Conservation (phyloP, 2,329 filamentous ascomycete genomes). For the Ceratocystis alfenasii region DNA sequence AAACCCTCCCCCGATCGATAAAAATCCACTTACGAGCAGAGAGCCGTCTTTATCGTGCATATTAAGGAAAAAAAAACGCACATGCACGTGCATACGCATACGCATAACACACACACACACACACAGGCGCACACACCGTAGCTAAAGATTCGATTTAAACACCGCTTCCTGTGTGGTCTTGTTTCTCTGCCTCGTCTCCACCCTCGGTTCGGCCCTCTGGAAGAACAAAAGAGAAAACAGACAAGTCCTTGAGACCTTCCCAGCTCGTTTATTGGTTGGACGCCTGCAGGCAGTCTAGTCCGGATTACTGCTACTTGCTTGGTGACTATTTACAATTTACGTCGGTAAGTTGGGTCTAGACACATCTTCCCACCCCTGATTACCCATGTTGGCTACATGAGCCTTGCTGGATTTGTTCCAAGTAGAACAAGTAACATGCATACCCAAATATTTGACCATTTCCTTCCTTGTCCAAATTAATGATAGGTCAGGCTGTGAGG, state of each 20-base stretch:
- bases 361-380: neutral
- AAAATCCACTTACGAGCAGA: neutral
- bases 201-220: constrained; percentile 1
- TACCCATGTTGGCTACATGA: constrained; percentile 1
- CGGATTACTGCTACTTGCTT: neutral
- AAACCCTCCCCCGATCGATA: neutral
- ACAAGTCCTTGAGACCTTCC: neutral
- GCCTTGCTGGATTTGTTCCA: neutral
- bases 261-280: neutral
- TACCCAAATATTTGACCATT: neutral
- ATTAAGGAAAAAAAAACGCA: neutral
- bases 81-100: neutral
- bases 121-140: neutral
- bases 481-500: neutral
- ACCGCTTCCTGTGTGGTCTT: neutral
- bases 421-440: neutral
- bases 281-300: neutral
- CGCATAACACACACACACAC: neutral
- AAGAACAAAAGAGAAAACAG: neutral
- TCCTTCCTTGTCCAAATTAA: neutral
- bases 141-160: neutral
- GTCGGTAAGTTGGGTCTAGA: constrained; percentile 1
- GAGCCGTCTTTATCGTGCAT: neutral
- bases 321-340: neutral
- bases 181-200: neutral